Base-by-base conservation (phyloP, 2,329 filamentous ascomycete genomes). In the Xylariaceae sp. region DNA sequence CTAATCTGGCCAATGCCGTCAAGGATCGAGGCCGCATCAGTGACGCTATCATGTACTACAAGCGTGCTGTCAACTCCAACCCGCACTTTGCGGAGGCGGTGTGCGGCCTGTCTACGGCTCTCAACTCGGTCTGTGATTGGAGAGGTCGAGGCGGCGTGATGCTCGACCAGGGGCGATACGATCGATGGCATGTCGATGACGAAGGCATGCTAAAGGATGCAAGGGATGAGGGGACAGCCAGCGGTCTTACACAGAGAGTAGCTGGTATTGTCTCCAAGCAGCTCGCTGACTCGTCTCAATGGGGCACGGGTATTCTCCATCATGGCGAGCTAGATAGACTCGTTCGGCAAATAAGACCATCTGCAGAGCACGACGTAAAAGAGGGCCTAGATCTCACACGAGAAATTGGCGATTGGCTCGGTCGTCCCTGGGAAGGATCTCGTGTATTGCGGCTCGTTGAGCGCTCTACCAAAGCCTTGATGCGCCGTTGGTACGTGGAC, bases 101-200 rank as follows among this genome's bases (percentile, higher is more conserved):
- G 0, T 99, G 94, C 69, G 94, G 94, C 7, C 79, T 99, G 47
- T 92, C 91, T 1, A 97, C 96, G 53, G 93, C 94, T 1, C 76
- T 99, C 47, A 97, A 97, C 67, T 97, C 94, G 6, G 92, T 99
- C 6, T 99, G 94, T 67, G 89, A 93, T 64, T 99, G 94, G 94
- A 82, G 83, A 63, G 90, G 90, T 31, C 84, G 94, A 57, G 94
- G 94, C 55, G 94, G 94, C 1, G 87, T 96, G 42, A 78, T 89
- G 22, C 80, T 89, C n/a, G 80, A 86, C 48, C 77, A 76, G 47
- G 90, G 89, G 9, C 83, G 79, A 60, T 84, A 87, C 57, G 94
- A 99, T 69, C 84, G 90, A 39, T 97, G 94, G 89, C 94, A 99
- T 68, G 92, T 99, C 18, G 86, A 95, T 62, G 87, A 90, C 0